These are phyloP conservation scores for Croton laevigatus DNA, from an alignment of 441 rosid genomes.

Conservation along the genomic window DNA sequence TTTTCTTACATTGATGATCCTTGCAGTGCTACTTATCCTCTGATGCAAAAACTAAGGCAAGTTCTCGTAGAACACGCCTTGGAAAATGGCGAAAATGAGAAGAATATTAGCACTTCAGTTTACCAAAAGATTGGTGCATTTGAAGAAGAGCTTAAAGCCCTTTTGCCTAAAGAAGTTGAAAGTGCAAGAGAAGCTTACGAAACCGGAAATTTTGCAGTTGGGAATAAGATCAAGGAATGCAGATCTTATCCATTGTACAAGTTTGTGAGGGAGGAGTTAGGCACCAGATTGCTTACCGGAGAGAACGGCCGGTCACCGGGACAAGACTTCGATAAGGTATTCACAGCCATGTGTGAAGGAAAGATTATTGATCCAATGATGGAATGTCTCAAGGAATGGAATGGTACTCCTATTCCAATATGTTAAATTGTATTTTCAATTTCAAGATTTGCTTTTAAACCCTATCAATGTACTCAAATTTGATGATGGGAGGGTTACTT, in stretches of 20 bases:
- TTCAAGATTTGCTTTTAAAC: not conserved
- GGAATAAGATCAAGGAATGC: conserved; percentile 65
- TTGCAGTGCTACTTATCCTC: conserved; percentile 60
- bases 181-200: conserved; percentile 40
- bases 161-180: conserved; percentile 61
- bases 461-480: too few relatives aligned
- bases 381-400: conserved; percentile 65
- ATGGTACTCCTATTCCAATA: conserved; percentile 71
- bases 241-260: conserved; percentile 68
- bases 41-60: conserved; percentile 67
- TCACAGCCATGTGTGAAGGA: conserved; percentile 56
- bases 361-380: conserved; percentile 68
- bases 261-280: conserved; percentile 63
- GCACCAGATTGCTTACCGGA: conserved; percentile 52
- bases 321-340: conserved; percentile 62
- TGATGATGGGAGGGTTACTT: too few relatives aligned
- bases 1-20: conserved; percentile 65
- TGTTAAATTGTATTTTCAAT: not conserved
- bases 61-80: conserved; percentile 67
- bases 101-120: conserved; percentile 45
- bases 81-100: conserved; percentile 63
- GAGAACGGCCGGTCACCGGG: conserved; percentile 61
- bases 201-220: conserved; percentile 40
- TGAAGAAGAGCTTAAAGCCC: conserved; percentile 56
- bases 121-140: conserved; percentile 63